Percentiles rank a stretch among this genome's conserved stretches.
These are phyloP conservation scores for Ramalina intermedia DNA, from an alignment of 495 filamentous ascomycete genomes.

Conservation along the genomic window DNA sequence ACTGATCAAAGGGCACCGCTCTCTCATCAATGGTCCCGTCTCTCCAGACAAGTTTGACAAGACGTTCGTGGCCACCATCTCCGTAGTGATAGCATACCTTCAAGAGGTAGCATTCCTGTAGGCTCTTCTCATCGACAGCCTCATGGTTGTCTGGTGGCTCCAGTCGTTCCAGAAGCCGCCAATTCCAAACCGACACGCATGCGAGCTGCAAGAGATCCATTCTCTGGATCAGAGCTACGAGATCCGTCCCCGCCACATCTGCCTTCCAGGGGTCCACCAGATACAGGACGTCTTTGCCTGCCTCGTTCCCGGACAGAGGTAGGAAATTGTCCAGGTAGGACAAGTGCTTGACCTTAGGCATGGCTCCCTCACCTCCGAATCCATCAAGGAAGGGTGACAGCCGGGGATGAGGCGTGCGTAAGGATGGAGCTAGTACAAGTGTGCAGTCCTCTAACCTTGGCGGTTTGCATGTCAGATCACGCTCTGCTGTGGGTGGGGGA, in stretches of 20 bases:
- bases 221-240: too few relatives aligned
- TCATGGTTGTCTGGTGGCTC: background rate
- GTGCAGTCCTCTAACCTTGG: background rate
- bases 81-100: background rate
- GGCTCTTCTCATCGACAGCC: background rate
- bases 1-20: too few relatives aligned
- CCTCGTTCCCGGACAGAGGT: too few relatives aligned
- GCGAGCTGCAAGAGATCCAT: too few relatives aligned
- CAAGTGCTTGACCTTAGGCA: too few relatives aligned
- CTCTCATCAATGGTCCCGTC: background rate
- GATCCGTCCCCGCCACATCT: too few relatives aligned
- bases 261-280: too few relatives aligned
- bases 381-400: too few relatives aligned
- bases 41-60: background rate
- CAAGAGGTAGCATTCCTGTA: background rate
- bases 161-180: background rate
- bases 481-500: constrained; percentile 3
- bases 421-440: background rate
- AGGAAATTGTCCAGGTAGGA: too few relatives aligned
- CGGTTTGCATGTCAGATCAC: background rate
- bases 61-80: background rate
- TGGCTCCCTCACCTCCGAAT: too few relatives aligned
- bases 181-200: background rate
- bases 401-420: too few relatives aligned
- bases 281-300: too few relatives aligned